Evolutionary conservation across 106 monocot species (phyloP).

Genomic region (Allium sativum): DNA sequence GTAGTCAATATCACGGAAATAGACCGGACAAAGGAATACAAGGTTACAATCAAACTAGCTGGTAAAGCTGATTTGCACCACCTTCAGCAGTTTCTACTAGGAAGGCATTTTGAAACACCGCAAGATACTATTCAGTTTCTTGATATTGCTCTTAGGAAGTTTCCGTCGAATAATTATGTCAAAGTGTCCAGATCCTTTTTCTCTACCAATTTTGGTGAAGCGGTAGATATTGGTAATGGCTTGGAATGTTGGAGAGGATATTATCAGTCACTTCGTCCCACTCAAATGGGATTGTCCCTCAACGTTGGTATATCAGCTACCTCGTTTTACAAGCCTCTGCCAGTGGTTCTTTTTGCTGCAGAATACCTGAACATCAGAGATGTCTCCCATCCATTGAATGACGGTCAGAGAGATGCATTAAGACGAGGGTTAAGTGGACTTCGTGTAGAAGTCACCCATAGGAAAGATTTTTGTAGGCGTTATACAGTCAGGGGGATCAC

Average conservation of each 20-base stretch:
- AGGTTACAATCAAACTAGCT: slow-evolving; percentile 27
- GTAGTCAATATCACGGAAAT: slow-evolving; percentile 16
- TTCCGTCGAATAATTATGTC: slow-evolving; percentile 28
- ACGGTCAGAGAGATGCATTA: slow-evolving; percentile 34
- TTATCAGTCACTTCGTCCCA: slow-evolving; percentile 74
- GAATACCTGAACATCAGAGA: slow-evolving; percentile 28
- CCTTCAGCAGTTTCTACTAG: slow-evolving; percentile 26
- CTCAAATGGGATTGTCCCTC: slow-evolving; percentile 71
- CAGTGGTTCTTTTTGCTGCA: slow-evolving; percentile 20
- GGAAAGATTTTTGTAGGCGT: slow-evolving; percentile 5
- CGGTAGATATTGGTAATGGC: slow-evolving; percentile 36
- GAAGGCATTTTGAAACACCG: slow-evolving; percentile 29
- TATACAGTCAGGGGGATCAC: slow-evolving; percentile 48
- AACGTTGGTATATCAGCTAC: slow-evolving; percentile 62
- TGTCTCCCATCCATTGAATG: slow-evolving; percentile 11
- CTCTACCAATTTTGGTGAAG: slow-evolving; percentile 25
- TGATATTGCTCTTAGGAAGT: slow-evolving; percentile 43
- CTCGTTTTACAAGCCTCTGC: slow-evolving; percentile 37
- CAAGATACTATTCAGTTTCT: slow-evolving; percentile 46
- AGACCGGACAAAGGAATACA: slow-evolving; percentile 6
- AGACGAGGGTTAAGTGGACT: no score
- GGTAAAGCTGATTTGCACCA: slow-evolving; percentile 27
- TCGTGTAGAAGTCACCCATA: no score
- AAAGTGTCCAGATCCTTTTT: slow-evolving; percentile 41
- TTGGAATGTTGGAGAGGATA: slow-evolving; percentile 78